These are phyloP conservation scores for Tulasnella sp. DNA, from an alignment of 768 basidiomycete genomes.

Conservation along the genomic window DNA sequence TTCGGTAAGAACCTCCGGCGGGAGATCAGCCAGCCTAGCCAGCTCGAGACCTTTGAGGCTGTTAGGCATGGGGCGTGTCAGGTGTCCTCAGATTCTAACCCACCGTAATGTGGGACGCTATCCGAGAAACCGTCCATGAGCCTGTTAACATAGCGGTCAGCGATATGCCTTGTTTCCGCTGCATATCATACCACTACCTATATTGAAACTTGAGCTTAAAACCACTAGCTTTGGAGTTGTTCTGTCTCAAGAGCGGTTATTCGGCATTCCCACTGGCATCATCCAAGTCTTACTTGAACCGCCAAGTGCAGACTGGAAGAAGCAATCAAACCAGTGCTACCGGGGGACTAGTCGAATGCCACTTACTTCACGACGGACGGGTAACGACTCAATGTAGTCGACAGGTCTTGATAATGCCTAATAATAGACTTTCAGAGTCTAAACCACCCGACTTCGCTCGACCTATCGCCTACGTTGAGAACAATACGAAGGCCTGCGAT, in stretches of 20 bases:
- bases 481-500: conserved; percentile 78
- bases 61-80: neutral
- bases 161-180: neutral
- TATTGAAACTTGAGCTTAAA: conserved; percentile 79
- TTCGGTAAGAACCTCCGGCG: conserved; percentile 66
- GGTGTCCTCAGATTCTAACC: conserved; percentile 29
- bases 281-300: conserved; percentile 59
- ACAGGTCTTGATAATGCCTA: conserved; percentile 82
- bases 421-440: neutral
- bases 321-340: neutral
- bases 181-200: conserved; percentile 17
- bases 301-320: conserved; percentile 75
- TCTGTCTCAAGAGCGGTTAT: conserved; percentile 47
- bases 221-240: conserved; percentile 54
- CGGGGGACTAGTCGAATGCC: neutral
- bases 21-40: conserved; percentile 85
- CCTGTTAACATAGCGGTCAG: conserved; percentile 46
- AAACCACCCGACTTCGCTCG: neutral
- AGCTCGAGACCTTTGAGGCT: conserved; percentile 75
- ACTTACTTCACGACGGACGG: conserved; percentile 81
- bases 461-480: conserved; percentile 74
- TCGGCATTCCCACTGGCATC: neutral
- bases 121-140: conserved; percentile 73
- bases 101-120: conserved; percentile 73
- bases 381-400: conserved; percentile 70